Percentiles rank a stretch among this genome's conserved stretches.
These are phyloP conservation scores for Cadophora sp. DNA, from an alignment of 2,329 filamentous ascomycete species.

Conservation along the genomic window DNA sequence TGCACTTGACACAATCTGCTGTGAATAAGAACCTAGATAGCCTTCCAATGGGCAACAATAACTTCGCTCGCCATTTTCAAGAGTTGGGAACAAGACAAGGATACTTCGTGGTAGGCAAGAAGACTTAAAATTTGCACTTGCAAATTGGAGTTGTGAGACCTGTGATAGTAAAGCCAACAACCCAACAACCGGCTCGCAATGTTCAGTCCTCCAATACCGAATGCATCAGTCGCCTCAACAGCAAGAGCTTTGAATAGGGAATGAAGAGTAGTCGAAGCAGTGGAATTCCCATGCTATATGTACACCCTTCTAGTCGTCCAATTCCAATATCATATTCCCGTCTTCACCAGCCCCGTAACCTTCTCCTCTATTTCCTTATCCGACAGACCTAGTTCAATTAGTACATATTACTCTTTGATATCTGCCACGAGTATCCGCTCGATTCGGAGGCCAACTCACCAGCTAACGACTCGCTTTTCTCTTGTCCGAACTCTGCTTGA, in stretches of 20 bases:
- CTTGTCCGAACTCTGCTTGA: conserved; percentile 67
- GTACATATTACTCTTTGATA: conserved; percentile 24
- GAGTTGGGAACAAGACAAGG: no score
- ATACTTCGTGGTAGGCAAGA: no score
- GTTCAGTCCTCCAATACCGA: neutral
- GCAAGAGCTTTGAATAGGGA: neutral
- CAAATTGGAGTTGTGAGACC: no score
- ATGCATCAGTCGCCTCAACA: neutral
- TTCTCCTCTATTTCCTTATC: conserved; percentile 75
- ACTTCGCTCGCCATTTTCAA: no score
- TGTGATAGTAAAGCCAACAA: no score
- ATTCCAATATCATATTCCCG: conserved; percentile 27
- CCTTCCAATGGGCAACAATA: no score
- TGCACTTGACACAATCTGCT: no score
- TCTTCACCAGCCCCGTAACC: conserved; percentile 67
- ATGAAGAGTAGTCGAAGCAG: neutral
- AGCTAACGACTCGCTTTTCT: conserved; percentile 68
- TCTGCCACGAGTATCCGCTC: neutral
- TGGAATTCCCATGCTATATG: conserved; percentile 15
- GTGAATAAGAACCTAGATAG: no score
- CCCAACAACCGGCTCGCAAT: neutral
- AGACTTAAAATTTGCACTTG: no score
- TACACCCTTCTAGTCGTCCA: neutral
- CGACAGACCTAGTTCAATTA: conserved; percentile 59
- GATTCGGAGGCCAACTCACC: conserved; percentile 51